These are phyloP conservation scores for Pestalotiopsis sp. DNA, from an alignment of 2,329 filamentous ascomycete species.

Conservation along the genomic window DNA sequence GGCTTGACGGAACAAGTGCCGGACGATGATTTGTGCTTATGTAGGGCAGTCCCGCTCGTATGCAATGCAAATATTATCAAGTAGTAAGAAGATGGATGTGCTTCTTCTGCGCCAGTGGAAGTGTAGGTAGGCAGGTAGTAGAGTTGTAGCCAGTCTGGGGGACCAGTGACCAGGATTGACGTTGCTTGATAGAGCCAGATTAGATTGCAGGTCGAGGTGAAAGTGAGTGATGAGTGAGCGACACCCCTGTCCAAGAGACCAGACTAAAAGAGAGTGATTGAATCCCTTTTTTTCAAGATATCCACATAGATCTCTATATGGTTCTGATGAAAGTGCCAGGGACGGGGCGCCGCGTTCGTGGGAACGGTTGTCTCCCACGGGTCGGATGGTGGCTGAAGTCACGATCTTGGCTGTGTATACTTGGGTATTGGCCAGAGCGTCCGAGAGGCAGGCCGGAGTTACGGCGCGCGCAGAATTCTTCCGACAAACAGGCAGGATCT, in stretches of 20 bases:
- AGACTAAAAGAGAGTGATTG: neutral
- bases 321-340: neutral
- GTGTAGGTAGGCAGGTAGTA: neutral
- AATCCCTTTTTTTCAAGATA: neutral
- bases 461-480: constrained; percentile 6
- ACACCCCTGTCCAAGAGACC: neutral
- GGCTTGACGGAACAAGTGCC: neutral
- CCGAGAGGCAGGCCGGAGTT: neutral
- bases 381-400: constrained; percentile 3
- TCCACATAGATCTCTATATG: constrained; percentile 1
- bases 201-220: neutral
- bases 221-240: neutral
- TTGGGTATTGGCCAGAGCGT: constrained; percentile 3
- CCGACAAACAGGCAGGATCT: constrained; percentile 8
- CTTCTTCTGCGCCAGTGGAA: neutral
- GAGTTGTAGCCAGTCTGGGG: constrained; percentile 2
- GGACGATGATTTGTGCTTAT: neutral
- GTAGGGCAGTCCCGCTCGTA: neutral
- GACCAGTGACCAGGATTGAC: constrained; percentile 9
- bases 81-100: neutral
- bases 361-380: neutral
- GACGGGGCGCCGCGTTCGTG: neutral
- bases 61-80: neutral
- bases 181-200: constrained; percentile 1
- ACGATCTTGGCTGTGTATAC: constrained; percentile 6